Evolutionary conservation across 2,329 filamentous ascomycete species (phyloP).

Genomic region (Atkinsonella texensis): DNA sequence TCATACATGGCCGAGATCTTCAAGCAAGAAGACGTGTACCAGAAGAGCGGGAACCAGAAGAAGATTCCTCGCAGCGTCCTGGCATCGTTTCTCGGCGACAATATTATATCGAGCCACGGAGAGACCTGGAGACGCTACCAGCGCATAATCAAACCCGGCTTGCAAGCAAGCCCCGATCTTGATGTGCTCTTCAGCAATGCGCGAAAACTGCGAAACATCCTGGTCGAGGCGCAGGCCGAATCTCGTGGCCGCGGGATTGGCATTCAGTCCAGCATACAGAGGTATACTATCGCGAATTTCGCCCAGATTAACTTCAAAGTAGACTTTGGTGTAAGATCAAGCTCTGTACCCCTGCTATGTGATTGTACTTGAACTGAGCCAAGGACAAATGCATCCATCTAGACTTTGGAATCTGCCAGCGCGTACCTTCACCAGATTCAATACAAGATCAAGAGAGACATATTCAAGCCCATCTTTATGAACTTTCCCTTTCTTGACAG

Average conservation of each 20-base stretch:
- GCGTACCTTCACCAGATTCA: constrained; percentile 15
- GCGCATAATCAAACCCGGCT: constrained; percentile 22
- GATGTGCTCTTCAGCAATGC: constrained; percentile 14
- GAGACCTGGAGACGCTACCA: constrained; percentile 23
- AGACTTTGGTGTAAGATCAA: constrained; percentile 12
- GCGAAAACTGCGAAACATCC: constrained; percentile 14
- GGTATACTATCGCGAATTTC: constrained; percentile 24
- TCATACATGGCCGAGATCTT: constrained; percentile 28
- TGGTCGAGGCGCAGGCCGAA: constrained; percentile 17
- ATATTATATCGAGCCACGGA: constrained; percentile 27
- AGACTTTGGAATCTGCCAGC: constrained; percentile 14
- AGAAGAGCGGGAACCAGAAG: constrained; percentile 28
- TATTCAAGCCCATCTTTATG: constrained; percentile 22
- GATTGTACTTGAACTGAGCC: too few species aligned
- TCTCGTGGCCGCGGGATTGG: constrained; percentile 11
- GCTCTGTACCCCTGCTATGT: background rate
- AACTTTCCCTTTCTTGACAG: constrained; percentile 22
- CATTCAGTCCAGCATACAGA: constrained; percentile 21
- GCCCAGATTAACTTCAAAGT: constrained; percentile 18
- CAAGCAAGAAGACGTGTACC: constrained; percentile 19
- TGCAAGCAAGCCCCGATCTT: constrained; percentile 18
- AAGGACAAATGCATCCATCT: background rate
- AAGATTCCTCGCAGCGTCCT: constrained; percentile 28
- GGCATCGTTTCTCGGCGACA: constrained; percentile 25
- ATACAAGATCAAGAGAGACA: constrained; percentile 17